These are phyloP conservation scores for Gillenia trifoliata DNA, from an alignment of 306 rosid species.

Conservation along the genomic window DNA sequence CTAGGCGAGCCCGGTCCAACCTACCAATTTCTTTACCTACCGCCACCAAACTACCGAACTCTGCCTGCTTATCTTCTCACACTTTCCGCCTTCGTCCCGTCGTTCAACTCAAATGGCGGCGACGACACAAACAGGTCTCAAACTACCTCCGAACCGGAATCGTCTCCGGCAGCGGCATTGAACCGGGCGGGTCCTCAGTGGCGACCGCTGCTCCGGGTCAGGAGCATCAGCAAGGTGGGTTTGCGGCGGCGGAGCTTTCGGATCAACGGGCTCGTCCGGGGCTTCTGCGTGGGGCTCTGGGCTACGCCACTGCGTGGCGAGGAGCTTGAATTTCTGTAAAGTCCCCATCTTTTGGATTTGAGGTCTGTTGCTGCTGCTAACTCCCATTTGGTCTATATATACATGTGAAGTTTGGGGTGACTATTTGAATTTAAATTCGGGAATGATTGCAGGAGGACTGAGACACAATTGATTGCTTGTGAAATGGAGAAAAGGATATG, in stretches of 20 bases:
- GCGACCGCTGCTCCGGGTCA: slow-evolving; percentile 39
- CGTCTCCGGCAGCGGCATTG: slow-evolving; percentile 18
- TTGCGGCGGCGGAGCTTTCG: slow-evolving; percentile 72
- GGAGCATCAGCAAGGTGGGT: slow-evolving; percentile 54
- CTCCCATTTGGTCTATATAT: neutral
- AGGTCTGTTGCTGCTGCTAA: slow-evolving; percentile 9
- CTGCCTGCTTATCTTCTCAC: neutral
- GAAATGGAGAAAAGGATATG: slow-evolving; percentile 35
- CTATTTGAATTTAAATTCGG: slow-evolving; percentile 47
- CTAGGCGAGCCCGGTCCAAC: slow-evolving; percentile 40
- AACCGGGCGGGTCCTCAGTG: slow-evolving; percentile 26
- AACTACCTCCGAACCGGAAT: slow-evolving; percentile 39
- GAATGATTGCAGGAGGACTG: slow-evolving; percentile 27
- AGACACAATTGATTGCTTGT: slow-evolving; percentile 38
- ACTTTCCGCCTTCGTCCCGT: neutral
- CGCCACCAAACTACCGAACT: slow-evolving; percentile 9
- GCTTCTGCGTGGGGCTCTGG: slow-evolving; percentile 67
- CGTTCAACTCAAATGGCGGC: slow-evolving; percentile 36
- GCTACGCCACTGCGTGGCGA: slow-evolving; percentile 69
- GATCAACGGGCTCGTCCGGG: slow-evolving; percentile 75
- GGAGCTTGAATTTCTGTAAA: slow-evolving; percentile 73
- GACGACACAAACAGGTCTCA: slow-evolving; percentile 71
- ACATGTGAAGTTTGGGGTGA: neutral
- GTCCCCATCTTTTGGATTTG: slow-evolving; percentile 50
- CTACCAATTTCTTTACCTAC: slow-evolving; percentile 11